Evolutionary conservation across 257 asterid species (phyloP), one percentile per base, ranked within the genome.

Genomic region (Forsythia suspensa): DNA sequence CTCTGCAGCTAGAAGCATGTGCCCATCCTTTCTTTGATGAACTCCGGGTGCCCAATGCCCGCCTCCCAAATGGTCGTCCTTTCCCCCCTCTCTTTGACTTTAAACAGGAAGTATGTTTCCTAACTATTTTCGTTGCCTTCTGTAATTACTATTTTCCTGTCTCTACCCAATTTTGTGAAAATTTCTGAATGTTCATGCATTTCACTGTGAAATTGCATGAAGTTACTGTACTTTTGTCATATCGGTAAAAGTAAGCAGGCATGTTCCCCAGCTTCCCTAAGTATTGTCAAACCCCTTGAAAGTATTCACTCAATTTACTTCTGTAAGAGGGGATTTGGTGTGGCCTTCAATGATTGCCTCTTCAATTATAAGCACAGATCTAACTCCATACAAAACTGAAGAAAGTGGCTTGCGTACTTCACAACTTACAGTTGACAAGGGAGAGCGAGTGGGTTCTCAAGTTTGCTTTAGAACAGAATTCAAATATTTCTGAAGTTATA

Each of bases 1-100:
- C 70, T 40, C 46, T 81, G 81, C 86, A 86, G 90, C 83, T 86
- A 75, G 88, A 86, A 61, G 90, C 90, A 46, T 86, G 90, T 80
- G 86, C 90, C 13, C 90, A 86, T 84, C 80, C 86, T 65, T 86
- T 86, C 85, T 86, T 86, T 80, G 86, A 86, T 74, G 90, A 86
- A 72, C 90, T 86, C 65, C 84, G 90, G 70, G 84, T 78, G 68
- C 90, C 88, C 21, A 80, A 81, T 76, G 85, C 85, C 51, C 87
- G 85, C 78, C 85, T 86, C 65, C 86, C 86, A 34, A 84, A 84
- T 81, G 83, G 83, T 6, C 90, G 88, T 21, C 82, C 90, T 77
- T 79, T 84, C 39, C 90, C 90, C 3, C 87, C 90, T 15, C 86
- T 86, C 42, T 86, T 86, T 82, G 79, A 86, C 83, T 84, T 86